These are phyloP conservation scores for Limnanthes douglasii DNA, from an alignment of 345 rosid genomes.

Conservation along the genomic window DNA sequence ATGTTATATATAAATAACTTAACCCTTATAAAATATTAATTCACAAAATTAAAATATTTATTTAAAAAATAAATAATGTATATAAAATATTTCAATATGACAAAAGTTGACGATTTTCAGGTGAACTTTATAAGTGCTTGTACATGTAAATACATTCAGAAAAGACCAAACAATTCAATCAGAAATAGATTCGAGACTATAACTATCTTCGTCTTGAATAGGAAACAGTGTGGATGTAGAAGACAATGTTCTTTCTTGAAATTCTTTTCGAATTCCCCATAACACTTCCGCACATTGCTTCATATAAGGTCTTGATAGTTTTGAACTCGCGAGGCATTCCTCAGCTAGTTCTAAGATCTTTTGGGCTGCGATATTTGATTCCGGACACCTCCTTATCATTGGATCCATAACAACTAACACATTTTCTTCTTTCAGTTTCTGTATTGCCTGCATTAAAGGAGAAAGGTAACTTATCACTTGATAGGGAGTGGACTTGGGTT, in stretches of 20 bases:
- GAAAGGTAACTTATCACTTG: background rate
- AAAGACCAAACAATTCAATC: no score
- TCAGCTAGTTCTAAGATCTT: slow-evolving; percentile 51
- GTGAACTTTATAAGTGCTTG: no score
- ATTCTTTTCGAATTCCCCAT: slow-evolving; percentile 60
- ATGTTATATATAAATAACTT: no score
- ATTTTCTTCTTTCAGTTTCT: slow-evolving; percentile 39
- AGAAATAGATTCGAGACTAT: no score
- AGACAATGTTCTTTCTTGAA: slow-evolving; percentile 20
- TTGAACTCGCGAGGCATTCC: slow-evolving; percentile 35
- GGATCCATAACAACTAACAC: slow-evolving; percentile 67
- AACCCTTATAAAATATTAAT: no score
- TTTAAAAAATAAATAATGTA: no score
- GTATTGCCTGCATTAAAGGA: slow-evolving; percentile 78
- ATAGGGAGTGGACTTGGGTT: background rate
- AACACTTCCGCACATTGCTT: slow-evolving; percentile 48
- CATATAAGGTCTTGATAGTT: slow-evolving; percentile 68
- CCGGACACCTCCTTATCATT: slow-evolving; percentile 44
- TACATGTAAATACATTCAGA: no score
- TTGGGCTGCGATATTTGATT: slow-evolving; percentile 39
- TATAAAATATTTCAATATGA: no score
- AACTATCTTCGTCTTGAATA: no score
- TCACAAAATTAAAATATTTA: no score
- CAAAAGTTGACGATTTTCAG: no score
- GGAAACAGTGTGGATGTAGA: slow-evolving; percentile 27